Base-by-base conservation (phyloP, 1,284 basidiomycete genomes). In the Moesziomyces aphidis region DNA sequence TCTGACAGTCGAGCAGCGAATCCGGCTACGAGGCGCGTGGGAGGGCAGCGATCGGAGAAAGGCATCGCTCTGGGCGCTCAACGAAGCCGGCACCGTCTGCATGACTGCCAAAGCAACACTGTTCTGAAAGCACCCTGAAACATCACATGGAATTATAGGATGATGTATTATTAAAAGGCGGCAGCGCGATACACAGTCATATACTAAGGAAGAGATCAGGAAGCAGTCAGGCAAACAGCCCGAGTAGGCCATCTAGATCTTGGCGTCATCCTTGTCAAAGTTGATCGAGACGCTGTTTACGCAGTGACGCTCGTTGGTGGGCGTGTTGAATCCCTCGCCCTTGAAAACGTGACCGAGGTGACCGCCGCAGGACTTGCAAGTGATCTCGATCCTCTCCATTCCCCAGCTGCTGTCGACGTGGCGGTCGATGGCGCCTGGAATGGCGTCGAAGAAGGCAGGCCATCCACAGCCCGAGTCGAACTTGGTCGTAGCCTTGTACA, bases 391-490 rank as follows among this genome's bases (percentile, higher is more conserved):
- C 64, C 92, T 67, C 54, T 79, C 76, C 86, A 86, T 87, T 47
- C 86, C 86, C 77, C 86, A 85, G 13, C 85, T 85, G 26, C 74
- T 68, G 76, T 87, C 86, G 50, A 85, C 84, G 51, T 87, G 85
- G 45, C 87, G 88, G 58, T 85, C 88, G n/a, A 97, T 93, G 15
- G 95, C 93, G 39, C 94, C 95, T 1, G 94, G 95, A 63, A 97
- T 90, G 3, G 93, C 93, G 82, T 96, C 94, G 83, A 92, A 97
- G 88, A 95, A 97, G 1, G 94, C 94, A n/a, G 94, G 95, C 94
- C 94, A 97, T 34, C 94, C 95, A 81, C 94, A 97, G 11, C 94
- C 93, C 61, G 92, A 94, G 79, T 92, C 89, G 86, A 97, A 97
- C 86, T 97, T 97, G 73, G 93, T 94, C 34, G 88, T 88, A 78